These are phyloP conservation scores for Xerocomus alliaceus DNA, from an alignment of 1,284 basidiomycete genomes.

Conservation along the genomic window DNA sequence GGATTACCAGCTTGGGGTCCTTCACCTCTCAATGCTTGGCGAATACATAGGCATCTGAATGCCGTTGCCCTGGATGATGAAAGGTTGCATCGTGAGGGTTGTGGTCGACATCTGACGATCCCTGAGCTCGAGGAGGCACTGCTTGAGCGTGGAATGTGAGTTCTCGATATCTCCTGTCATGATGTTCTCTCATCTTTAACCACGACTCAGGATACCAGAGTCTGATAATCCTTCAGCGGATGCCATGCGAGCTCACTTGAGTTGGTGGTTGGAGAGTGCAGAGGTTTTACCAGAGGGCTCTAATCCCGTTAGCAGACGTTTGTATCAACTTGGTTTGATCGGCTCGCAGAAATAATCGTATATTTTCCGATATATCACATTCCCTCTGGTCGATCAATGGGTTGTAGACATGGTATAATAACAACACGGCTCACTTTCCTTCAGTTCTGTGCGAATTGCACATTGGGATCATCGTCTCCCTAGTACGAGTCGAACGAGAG, in stretches of 20 bases:
- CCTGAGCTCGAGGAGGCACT: constrained; percentile 67
- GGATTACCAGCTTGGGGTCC: constrained; percentile 65
- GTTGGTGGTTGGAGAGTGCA: constrained; percentile 63
- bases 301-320: constrained; percentile 50
- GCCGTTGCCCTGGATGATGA: constrained; percentile 66
- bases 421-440: constrained; percentile 19
- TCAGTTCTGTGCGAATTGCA: no score
- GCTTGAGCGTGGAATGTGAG: constrained; percentile 77
- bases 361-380: not conserved
- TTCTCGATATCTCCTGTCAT: not conserved
- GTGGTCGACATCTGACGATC: constrained; percentile 53
- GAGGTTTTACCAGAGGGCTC: constrained; percentile 40
- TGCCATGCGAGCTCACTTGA: constrained; percentile 55
- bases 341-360: constrained; percentile 35
- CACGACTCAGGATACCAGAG: constrained; percentile 32
- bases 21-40: constrained; percentile 55
- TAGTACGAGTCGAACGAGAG: no score
- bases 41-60: constrained; percentile 62
- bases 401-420: constrained; percentile 21
- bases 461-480: no score
- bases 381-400: not conserved
- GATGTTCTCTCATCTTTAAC: not conserved
- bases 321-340: constrained; percentile 47
- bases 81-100: constrained; percentile 58
- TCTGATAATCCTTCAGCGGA: constrained; percentile 45